A percentile compares a stretch with the other conserved stretches of the same genome.
phyloP scores from a whole-genome alignment of 768 basidiomycete genomes.

The Tremella fuciformis region DNA sequence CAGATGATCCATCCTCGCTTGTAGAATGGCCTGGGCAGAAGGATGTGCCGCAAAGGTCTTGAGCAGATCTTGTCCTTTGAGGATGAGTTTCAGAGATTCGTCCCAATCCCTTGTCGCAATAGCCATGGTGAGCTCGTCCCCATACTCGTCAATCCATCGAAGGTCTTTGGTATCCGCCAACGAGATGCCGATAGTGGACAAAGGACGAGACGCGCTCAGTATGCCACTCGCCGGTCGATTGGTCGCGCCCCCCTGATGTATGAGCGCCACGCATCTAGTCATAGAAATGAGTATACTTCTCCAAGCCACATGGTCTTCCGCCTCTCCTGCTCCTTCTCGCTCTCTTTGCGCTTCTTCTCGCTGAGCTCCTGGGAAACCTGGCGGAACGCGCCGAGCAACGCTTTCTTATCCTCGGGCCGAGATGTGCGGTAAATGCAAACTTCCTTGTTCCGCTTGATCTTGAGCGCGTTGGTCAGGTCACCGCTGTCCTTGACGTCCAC shows the following conservation, averaged over 20 bases:
- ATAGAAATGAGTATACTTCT: too few relatives aligned
- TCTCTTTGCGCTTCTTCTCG: slow-evolving; percentile 83
- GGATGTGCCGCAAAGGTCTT: slow-evolving; percentile 46
- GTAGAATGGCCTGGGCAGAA: slow-evolving; percentile 48
- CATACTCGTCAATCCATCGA: slow-evolving; percentile 85
- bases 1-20: slow-evolving; percentile 62
- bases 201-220: slow-evolving; percentile 53
- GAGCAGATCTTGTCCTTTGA: slow-evolving; percentile 64
- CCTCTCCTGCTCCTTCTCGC: slow-evolving; percentile 87
- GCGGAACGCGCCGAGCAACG: slow-evolving; percentile 76
- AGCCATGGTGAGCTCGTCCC: slow-evolving; percentile 84
- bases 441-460: slow-evolving; percentile 88
- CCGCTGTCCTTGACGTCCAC: slow-evolving; percentile 94
- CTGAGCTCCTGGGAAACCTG: slow-evolving; percentile 89
- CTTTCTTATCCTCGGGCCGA: slow-evolving; percentile 75
- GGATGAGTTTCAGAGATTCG: slow-evolving; percentile 76
- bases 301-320: slow-evolving; percentile 61
- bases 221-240: slow-evolving; percentile 61
- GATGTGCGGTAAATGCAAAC: slow-evolving; percentile 91
- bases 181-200: slow-evolving; percentile 63
- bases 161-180: slow-evolving; percentile 64
- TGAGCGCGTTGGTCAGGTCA: slow-evolving; percentile 91
- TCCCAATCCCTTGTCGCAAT: slow-evolving; percentile 87
- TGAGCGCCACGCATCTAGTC: too few relatives aligned
- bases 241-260: too few relatives aligned